Conservation (phyloP, 202 grass and related monocot species). For the Tripidium arundinaceum region DNA sequence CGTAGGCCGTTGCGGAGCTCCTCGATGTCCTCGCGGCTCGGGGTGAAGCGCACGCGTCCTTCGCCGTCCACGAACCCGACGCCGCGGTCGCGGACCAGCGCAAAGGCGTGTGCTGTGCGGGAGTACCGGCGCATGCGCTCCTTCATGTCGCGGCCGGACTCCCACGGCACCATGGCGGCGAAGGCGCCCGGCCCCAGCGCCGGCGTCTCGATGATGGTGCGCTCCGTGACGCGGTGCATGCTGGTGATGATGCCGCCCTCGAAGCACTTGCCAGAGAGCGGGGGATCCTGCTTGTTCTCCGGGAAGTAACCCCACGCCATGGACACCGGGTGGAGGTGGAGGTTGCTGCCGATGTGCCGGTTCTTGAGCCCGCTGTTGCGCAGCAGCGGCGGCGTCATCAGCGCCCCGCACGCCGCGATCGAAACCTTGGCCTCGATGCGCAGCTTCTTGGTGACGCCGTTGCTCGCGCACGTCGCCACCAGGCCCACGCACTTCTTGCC, state of each 20-base stretch:
- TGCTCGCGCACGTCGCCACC: slow-evolving; percentile 41
- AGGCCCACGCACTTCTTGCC: slow-evolving; percentile 66
- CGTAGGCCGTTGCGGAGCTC: slow-evolving; percentile 57
- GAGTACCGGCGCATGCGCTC: slow-evolving; percentile 67
- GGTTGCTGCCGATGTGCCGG: slow-evolving; percentile 78
- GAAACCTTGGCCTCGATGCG: slow-evolving; percentile 68
- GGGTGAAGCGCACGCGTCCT: slow-evolving; percentile 39
- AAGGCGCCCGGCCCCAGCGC: slow-evolving; percentile 52
- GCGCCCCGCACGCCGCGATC: slow-evolving; percentile 68
- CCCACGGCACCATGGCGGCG: slow-evolving; percentile 61
- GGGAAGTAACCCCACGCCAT: slow-evolving; percentile 96
- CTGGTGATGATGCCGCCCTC: slow-evolving; percentile 92
- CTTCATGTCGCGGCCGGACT: slow-evolving; percentile 67
- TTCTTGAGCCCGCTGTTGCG: slow-evolving; percentile 67
- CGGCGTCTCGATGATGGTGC: slow-evolving; percentile 77
- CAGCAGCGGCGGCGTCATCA: slow-evolving; percentile 69
- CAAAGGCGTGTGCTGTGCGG: slow-evolving; percentile 66
- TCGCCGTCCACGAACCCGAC: slow-evolving; percentile 49
- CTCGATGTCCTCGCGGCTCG: slow-evolving; percentile 33
- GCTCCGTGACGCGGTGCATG: slow-evolving; percentile 64
- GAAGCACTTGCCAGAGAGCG: slow-evolving; percentile 44
- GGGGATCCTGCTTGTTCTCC: slow-evolving; percentile 27
- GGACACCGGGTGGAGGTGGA: slow-evolving; percentile 82
- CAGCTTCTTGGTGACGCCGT: slow-evolving; percentile 50
- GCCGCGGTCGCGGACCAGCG: slow-evolving; percentile 62